phyloP scores from a whole-genome alignment of 768 basidiomycete species.

The Pisolithus tinctorius region DNA sequence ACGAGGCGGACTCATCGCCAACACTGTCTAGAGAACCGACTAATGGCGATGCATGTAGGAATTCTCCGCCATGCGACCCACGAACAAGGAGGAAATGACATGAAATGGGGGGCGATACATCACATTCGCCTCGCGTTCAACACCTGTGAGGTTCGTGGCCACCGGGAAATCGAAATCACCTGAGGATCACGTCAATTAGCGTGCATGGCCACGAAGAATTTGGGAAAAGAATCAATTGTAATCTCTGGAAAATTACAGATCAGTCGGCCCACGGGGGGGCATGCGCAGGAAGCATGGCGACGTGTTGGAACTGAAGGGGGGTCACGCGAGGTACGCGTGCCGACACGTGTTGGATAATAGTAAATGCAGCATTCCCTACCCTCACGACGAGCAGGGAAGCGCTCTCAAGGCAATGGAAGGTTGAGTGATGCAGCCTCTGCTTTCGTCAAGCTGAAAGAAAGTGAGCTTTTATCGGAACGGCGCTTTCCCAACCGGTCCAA shows the following conservation, averaged over 20 bases:
- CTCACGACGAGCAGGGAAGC: too few species aligned
- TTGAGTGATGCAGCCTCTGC: too few species aligned
- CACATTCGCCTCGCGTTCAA: slow-evolving; percentile 7
- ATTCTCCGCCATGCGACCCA: slow-evolving; percentile 21
- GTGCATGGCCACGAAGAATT: slow-evolving; percentile 14
- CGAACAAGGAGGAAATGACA: not conserved
- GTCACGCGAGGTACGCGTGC: slow-evolving; percentile 10
- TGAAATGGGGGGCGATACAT: slow-evolving; percentile 9
- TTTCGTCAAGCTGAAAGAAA: too few species aligned
- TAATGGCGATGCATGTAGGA: slow-evolving; percentile 21
- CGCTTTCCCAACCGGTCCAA: too few species aligned
- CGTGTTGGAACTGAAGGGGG: not conserved
- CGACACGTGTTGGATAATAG: not conserved
- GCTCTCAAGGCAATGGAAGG: too few species aligned
- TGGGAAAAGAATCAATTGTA: slow-evolving; percentile 15
- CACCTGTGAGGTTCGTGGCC: slow-evolving; percentile 18
- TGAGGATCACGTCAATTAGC: slow-evolving; percentile 19
- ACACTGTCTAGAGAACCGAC: slow-evolving; percentile 20
- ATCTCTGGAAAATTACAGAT: slow-evolving; percentile 7
- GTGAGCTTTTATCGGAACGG: too few species aligned
- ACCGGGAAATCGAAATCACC: slow-evolving; percentile 17
- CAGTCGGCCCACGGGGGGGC: slow-evolving; percentile 13
- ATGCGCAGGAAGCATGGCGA: slow-evolving; percentile 21
- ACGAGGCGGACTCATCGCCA: slow-evolving; percentile 24
- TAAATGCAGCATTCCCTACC: not conserved